Evolutionary conservation across 2,329 filamentous ascomycete genomes (phyloP).

Genomic region (Alternaria gansuensis): DNA sequence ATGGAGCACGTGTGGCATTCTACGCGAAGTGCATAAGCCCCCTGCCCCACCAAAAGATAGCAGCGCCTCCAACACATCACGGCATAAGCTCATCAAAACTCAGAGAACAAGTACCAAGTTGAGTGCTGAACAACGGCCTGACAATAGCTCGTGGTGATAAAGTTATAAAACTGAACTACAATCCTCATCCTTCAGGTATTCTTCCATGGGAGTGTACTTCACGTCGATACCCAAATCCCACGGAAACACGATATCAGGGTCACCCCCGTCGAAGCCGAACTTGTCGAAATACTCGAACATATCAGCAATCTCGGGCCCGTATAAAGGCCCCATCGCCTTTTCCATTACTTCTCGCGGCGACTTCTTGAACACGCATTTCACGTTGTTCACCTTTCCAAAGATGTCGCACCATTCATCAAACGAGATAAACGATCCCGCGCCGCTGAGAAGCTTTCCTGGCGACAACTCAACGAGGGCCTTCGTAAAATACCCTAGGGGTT

Average conservation of each 20-base stretch:
- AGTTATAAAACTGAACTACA: slow-evolving; percentile 31
- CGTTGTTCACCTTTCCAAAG: slow-evolving; percentile 36
- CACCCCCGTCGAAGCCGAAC: slow-evolving; percentile 51
- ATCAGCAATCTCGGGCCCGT: slow-evolving; percentile 45
- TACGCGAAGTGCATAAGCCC: slow-evolving; percentile 8
- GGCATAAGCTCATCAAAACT: not conserved
- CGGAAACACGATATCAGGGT: slow-evolving; percentile 45
- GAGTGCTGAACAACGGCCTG: not conserved
- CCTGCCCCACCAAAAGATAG: slow-evolving; percentile 5
- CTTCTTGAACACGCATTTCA: slow-evolving; percentile 30
- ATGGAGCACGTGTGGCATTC: not conserved
- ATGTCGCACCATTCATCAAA: slow-evolving; percentile 37
- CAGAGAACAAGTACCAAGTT: not conserved
- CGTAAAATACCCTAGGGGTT: slow-evolving; percentile 28
- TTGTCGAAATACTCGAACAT: slow-evolving; percentile 49
- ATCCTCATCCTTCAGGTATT: slow-evolving; percentile 39
- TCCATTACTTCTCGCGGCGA: slow-evolving; percentile 30
- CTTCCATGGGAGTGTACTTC: slow-evolving; percentile 34
- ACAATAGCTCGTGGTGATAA: not conserved
- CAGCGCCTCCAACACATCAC: not conserved
- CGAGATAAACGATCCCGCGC: slow-evolving; percentile 30
- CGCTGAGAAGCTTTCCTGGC: slow-evolving; percentile 40
- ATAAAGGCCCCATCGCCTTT: slow-evolving; percentile 28
- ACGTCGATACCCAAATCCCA: slow-evolving; percentile 35
- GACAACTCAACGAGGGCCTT: slow-evolving; percentile 35